A percentile compares a stretch with the other conserved stretches of the same genome.
Evolutionary conservation across 306 rosid species (phyloP).

Genomic region (Lathyrus oleraceus): DNA sequence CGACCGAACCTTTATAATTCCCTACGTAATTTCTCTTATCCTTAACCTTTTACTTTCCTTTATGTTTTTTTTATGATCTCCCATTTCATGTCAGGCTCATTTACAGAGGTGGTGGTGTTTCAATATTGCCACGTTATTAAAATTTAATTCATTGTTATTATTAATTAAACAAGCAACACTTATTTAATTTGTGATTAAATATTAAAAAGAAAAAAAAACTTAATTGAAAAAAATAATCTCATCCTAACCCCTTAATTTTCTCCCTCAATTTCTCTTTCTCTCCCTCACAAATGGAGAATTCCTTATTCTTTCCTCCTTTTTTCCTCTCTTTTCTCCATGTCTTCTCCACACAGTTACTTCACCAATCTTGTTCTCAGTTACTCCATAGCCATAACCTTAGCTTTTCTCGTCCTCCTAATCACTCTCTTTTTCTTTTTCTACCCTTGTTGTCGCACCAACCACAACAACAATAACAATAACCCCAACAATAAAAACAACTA

Average conservation of each 20-base stretch:
- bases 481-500: background rate
- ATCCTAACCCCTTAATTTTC: conserved; percentile 7
- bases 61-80: no score
- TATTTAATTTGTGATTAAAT: no score
- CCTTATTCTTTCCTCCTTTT: background rate
- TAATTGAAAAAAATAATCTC: conserved; percentile 24
- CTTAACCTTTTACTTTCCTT: no score
- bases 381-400: conserved; percentile 85
- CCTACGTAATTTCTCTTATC: no score
- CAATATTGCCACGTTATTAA: no score
- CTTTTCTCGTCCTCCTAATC: conserved; percentile 77
- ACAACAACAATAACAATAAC: conserved; percentile 6
- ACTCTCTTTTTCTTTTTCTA: conserved; percentile 78
- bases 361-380: conserved; percentile 80
- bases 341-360: conserved; percentile 45
- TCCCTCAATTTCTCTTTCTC: background rate
- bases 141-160: no score
- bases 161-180: no score
- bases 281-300: conserved; percentile 51
- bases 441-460: conserved; percentile 66
- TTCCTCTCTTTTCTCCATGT: conserved; percentile 1
- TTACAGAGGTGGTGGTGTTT: no score
- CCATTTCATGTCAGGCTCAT: no score
- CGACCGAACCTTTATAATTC: no score
- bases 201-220: no score